Conservation (phyloP, 2,329 filamentous ascomycete genomes). For the Paraphaeosphaeria sporulosa region DNA sequence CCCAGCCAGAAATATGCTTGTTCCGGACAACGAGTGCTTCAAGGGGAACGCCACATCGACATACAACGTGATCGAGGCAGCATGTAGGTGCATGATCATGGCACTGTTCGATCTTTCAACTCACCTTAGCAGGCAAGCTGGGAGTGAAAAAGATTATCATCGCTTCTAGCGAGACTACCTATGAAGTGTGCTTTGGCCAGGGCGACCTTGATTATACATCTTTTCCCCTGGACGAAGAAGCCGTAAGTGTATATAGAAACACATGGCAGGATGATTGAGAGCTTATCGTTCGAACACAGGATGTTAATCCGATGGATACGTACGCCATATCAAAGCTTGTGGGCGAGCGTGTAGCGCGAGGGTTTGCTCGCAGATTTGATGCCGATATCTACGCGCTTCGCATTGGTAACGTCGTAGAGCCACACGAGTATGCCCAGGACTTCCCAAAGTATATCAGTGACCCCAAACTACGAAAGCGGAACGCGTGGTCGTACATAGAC, state of each 20-base stretch:
- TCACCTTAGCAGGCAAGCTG: slow-evolving; percentile 52
- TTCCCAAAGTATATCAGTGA: slow-evolving; percentile 61
- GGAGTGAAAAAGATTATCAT: slow-evolving; percentile 69
- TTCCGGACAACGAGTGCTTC: slow-evolving; percentile 68
- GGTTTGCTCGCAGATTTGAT: slow-evolving; percentile 63
- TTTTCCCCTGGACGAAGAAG: slow-evolving; percentile 67
- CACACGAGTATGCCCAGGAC: slow-evolving; percentile 64
- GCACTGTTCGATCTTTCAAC: neutral
- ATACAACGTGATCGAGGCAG: slow-evolving; percentile 70
- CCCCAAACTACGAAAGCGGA: slow-evolving; percentile 61
- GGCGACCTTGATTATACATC: slow-evolving; percentile 64
- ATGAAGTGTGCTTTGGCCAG: slow-evolving; percentile 68
- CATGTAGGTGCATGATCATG: slow-evolving; percentile 46
- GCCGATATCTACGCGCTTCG: slow-evolving; percentile 67
- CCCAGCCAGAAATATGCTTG: slow-evolving; percentile 62
- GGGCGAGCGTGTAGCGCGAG: slow-evolving; percentile 64
- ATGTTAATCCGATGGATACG: slow-evolving; percentile 67
- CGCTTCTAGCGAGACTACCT: slow-evolving; percentile 66
- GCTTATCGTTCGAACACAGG: slow-evolving; percentile 28
- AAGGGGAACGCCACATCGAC: slow-evolving; percentile 62
- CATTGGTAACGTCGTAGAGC: slow-evolving; percentile 69
- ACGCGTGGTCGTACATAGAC: slow-evolving; percentile 71
- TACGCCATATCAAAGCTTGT: slow-evolving; percentile 69
- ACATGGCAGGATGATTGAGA: neutral
- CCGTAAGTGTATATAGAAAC: slow-evolving; percentile 26